Percentiles rank a stretch among this genome's conserved stretches.
Conservation (phyloP, 257 asterid genomes). For the Fraxinus quadrangulata region DNA sequence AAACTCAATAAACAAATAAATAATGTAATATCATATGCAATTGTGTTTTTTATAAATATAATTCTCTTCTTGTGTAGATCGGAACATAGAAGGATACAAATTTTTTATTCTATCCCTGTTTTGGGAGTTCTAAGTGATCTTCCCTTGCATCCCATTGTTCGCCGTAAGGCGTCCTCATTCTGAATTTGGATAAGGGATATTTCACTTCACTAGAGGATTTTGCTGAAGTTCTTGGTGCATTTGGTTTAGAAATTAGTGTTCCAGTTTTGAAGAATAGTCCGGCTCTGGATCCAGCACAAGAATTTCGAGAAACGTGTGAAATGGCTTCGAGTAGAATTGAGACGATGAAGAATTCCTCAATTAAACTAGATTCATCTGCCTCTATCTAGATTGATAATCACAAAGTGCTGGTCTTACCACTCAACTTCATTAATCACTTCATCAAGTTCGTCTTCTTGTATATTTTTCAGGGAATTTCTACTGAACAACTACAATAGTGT, state of each 20-base stretch:
- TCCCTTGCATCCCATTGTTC: slow-evolving; percentile 81
- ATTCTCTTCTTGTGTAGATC: too few species aligned
- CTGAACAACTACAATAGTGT: slow-evolving; percentile 65
- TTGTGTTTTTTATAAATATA: too few species aligned
- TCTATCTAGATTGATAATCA: slow-evolving; percentile 10
- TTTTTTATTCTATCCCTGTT: too few species aligned
- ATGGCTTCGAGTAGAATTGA: slow-evolving; percentile 84
- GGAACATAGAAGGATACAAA: too few species aligned
- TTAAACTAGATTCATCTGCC: slow-evolving; percentile 46
- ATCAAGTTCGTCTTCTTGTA: slow-evolving; percentile 13
- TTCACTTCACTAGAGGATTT: slow-evolving; percentile 41
- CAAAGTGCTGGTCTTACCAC: neutral
- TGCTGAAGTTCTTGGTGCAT: slow-evolving; percentile 78
- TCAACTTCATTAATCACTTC: slow-evolving; percentile 3
- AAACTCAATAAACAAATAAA: too few species aligned
- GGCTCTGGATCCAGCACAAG: slow-evolving; percentile 80
- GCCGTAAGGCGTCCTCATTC: slow-evolving; percentile 52
- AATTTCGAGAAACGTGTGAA: slow-evolving; percentile 93
- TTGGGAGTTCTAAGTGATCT: too few species aligned
- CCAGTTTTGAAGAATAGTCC: slow-evolving; percentile 61
- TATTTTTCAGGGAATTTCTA: slow-evolving; percentile 51
- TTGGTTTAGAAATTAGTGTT: slow-evolving; percentile 53
- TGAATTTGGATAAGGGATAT: slow-evolving; percentile 11
- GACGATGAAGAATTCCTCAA: slow-evolving; percentile 46
- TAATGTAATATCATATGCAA: too few species aligned